These are phyloP conservation scores for Lindgomyces ingoldianus DNA, from an alignment of 495 filamentous ascomycete genomes.

Conservation along the genomic window DNA sequence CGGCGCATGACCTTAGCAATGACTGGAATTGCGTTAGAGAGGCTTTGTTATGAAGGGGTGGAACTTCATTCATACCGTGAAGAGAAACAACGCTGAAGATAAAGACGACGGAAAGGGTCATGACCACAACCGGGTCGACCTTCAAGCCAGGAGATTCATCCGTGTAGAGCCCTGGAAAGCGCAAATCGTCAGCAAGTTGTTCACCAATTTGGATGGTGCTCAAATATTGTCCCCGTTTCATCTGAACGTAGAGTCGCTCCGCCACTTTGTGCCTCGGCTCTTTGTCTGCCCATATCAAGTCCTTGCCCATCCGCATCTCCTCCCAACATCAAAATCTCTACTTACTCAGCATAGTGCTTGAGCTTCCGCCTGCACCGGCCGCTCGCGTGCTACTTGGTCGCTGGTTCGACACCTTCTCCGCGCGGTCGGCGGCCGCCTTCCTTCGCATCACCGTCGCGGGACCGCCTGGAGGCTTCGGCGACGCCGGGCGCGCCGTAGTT, in stretches of 20 bases:
- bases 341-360: constrained; percentile 94
- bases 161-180: constrained; percentile 82
- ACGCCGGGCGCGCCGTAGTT: constrained; percentile 73
- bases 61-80: constrained; percentile 69
- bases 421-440: constrained; percentile 91
- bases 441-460: constrained; percentile 92
- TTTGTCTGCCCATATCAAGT: too few relatives aligned
- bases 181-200: constrained; percentile 28
- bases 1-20: constrained; percentile 94
- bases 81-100: constrained; percentile 98
- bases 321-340: constrained; percentile 27
- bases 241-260: too few relatives aligned
- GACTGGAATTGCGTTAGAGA: constrained; percentile 56
- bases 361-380: constrained; percentile 92
- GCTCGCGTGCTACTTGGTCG: constrained; percentile 87
- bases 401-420: constrained; percentile 88
- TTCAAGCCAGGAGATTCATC: constrained; percentile 95
- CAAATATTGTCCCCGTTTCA: background rate
- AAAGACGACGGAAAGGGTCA: constrained; percentile 92
- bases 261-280: too few relatives aligned
- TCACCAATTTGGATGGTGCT: background rate
- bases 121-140: constrained; percentile 94
- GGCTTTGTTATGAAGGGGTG: background rate
- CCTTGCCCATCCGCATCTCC: background rate
- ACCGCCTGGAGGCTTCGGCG: constrained; percentile 88